Base-by-base conservation (phyloP, 305 asterid species). In the Fraxinus angustifolia region DNA sequence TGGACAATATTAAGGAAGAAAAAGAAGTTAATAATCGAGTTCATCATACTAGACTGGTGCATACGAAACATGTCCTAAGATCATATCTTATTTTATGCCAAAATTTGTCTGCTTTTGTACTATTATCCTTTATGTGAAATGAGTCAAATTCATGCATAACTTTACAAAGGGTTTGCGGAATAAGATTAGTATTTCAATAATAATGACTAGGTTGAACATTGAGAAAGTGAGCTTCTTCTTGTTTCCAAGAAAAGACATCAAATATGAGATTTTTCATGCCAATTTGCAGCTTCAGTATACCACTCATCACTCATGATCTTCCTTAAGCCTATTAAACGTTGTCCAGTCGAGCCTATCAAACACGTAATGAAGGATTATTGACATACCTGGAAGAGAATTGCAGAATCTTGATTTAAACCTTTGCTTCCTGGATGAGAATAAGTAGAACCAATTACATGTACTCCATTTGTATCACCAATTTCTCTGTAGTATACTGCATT, bases 391-490 rank as follows among this genome's bases (percentile, higher is more conserved):
- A 81, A 89, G 60, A 94, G 88, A 81, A 93, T 83, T n/a, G 94
- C 92, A 87, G 83, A 85, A 88, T 94, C 97, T 89, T 94, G 97
- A 33, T 93, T 94, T 10, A 82, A 3, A 53, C 93, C 94, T 86
- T 94, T 94, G 87, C 86, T 87, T 67, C 97, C 97, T 80, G 84
- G 82, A 74, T 87, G 86, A 79, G 97, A 91, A 82, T 82, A 83
- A 48, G 89, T 77, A 36, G 96, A 93, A 58, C 92, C 94, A 82
- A 88, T 48, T 31, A 33, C 72, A 10, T 76, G 79, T 80, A 87
- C 60, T 67, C 45, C 86, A 81, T 65, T 53, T 35, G 62, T 38
- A 74, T 67, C 7, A 81, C 17, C 12, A 21, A 60, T 80, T 34
- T 86, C 85, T 58, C 38, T 77, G 23, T 77, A 79, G 72, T 81